Percentiles rank a stretch among this genome's conserved stretches.
phyloP scores from a whole-genome alignment of 208 protist species.

The Crithidia fasciculata region DNA sequence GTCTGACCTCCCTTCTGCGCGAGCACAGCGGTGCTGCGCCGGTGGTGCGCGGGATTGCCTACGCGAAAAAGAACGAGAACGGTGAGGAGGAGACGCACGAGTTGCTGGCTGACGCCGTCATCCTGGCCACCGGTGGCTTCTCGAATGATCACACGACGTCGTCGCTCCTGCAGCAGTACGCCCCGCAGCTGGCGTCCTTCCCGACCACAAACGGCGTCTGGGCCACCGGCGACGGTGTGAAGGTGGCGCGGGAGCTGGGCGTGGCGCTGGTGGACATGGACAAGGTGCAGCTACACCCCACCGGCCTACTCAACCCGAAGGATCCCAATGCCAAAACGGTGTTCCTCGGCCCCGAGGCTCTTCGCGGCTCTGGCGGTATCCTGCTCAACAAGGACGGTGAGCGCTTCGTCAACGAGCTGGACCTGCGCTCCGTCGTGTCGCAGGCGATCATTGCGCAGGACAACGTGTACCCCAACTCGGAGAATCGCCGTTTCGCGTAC shows the following conservation, averaged over 20 bases:
- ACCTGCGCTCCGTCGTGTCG: conserved; percentile 92
- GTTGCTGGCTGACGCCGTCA: conserved; percentile 67
- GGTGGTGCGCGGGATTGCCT: conserved; percentile 49
- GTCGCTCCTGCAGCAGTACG: conserved; percentile 83
- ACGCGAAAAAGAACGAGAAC: conserved; percentile 17
- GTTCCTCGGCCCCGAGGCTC: conserved; percentile 95
- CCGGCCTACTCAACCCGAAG: conserved; percentile 92
- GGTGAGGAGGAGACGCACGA: conserved; percentile 32
- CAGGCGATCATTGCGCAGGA: conserved; percentile 81
- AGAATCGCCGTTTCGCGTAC: conserved; percentile 61
- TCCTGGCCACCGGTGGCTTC: conserved; percentile 93
- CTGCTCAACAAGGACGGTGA: conserved; percentile 92
- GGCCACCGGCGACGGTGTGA: conserved; percentile 84
- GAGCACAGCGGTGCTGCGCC: conserved; percentile 35
- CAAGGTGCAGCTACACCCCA: conserved; percentile 96
- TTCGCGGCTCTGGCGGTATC: conserved; percentile 94
- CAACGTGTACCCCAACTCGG: conserved; percentile 59
- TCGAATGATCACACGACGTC: conserved; percentile 58
- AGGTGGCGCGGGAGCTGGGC: conserved; percentile 63
- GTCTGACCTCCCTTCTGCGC: conserved; percentile 43
- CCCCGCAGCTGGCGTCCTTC: conserved; percentile 63
- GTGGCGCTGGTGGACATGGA: conserved; percentile 91
- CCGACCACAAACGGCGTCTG: conserved; percentile 93
- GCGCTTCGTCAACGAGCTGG: conserved; percentile 96
- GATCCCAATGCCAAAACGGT: conserved; percentile 87